phyloP scores from a whole-genome alignment of 1,284 basidiomycete genomes.

The Sphaerobolus stellatus region DNA sequence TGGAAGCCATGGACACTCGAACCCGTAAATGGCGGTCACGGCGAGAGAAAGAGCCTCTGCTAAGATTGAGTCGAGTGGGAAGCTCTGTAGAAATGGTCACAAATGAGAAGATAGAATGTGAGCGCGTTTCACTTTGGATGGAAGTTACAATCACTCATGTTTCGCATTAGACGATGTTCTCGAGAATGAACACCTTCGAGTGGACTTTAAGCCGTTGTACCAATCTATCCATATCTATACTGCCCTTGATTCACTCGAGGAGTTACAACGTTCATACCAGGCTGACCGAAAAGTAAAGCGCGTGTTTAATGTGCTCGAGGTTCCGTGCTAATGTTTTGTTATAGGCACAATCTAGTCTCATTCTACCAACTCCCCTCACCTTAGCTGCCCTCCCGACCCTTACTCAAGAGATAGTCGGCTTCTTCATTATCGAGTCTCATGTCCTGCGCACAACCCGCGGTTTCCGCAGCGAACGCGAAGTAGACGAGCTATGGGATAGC shows the following conservation, averaged over 20 bases:
- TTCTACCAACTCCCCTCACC: conserved; percentile 73
- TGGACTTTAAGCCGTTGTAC: conserved; percentile 95
- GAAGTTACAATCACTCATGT: conserved; percentile 7
- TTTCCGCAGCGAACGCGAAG: conserved; percentile 87
- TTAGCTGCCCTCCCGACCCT: conserved; percentile 49
- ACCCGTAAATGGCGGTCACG: conserved; percentile 82
- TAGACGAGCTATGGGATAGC: conserved; percentile 96
- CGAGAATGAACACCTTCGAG: conserved; percentile 83
- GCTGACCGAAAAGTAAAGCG: conserved; percentile 86
- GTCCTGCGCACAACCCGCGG: conserved; percentile 84
- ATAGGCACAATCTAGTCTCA: conserved; percentile 94
- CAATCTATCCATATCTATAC: conserved; percentile 98
- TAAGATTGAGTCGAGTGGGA: conserved; percentile 83
- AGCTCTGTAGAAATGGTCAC: conserved; percentile 93
- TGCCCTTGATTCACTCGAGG: conserved; percentile 84
- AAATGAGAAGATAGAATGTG: conserved; percentile 94
- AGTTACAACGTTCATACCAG: conserved; percentile 91
- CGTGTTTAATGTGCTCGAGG: neutral
- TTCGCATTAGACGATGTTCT: conserved; percentile 75
- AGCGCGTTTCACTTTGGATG: conserved; percentile 30
- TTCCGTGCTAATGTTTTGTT: conserved; percentile 5
- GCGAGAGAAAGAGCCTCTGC: conserved; percentile 73
- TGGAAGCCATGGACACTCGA: conserved; percentile 87
- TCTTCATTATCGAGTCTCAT: conserved; percentile 96
- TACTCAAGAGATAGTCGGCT: conserved; percentile 95